These are phyloP conservation scores for Botrytis cinerea DNA, from an alignment of 2,329 filamentous ascomycete genomes.

Conservation along the genomic window DNA sequence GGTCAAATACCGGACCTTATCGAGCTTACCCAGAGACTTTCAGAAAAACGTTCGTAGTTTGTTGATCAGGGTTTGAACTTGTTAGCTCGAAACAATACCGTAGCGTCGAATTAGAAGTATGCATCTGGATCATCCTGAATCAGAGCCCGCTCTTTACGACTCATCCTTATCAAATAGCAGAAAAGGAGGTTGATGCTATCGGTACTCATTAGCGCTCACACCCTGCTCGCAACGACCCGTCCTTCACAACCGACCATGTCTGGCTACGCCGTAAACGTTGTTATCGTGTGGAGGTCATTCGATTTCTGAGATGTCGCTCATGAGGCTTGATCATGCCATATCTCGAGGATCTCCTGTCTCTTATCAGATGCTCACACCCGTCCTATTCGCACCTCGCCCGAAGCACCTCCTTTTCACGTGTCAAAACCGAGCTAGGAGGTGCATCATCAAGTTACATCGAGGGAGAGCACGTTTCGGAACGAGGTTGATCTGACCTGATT, in stretches of 20 bases:
- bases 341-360: neutral
- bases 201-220: neutral
- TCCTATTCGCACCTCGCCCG: neutral
- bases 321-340: conserved; percentile 5
- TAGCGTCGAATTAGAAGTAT: neutral
- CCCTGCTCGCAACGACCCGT: neutral
- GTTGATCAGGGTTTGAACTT: conserved; percentile 1
- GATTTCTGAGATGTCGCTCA: neutral
- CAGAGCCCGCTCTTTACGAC: conserved; percentile 5
- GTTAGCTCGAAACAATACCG: neutral
- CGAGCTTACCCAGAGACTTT: neutral
- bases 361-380: neutral
- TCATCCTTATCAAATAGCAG: neutral
- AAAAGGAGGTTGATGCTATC: neutral
- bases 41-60: neutral
- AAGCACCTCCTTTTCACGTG: conserved; percentile 5
- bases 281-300: conserved; percentile 8
- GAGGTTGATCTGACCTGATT: conserved; percentile 10
- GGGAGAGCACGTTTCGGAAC: neutral
- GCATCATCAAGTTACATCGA: conserved; percentile 9
- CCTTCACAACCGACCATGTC: neutral
- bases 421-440: neutral
- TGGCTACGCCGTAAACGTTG: neutral
- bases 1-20: conserved; percentile 3
- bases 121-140: neutral